Conservation (phyloP, 768 basidiomycete species). For the Clitopilus hobsonii region DNA sequence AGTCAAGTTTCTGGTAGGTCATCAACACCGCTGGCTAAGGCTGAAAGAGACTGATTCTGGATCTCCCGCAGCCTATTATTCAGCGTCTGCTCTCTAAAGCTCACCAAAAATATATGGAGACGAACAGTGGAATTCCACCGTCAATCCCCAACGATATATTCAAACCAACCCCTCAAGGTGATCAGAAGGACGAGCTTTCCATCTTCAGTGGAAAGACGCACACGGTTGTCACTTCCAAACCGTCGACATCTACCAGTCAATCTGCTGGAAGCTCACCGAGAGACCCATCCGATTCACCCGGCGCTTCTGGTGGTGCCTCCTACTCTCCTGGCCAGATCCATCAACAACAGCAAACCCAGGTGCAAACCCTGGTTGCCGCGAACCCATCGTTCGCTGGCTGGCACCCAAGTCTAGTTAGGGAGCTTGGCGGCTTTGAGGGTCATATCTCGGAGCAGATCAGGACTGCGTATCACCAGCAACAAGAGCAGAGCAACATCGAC, state of each 20-base stretch:
- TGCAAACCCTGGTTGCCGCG: constrained; percentile 22
- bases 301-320: not conserved
- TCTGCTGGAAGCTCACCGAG: constrained; percentile 17
- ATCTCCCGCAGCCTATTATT: constrained; percentile 52
- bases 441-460: constrained; percentile 47
- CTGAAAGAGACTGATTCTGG: too few species aligned
- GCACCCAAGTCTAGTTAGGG: constrained; percentile 53
- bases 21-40: too few species aligned
- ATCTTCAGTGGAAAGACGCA: constrained; percentile 77
- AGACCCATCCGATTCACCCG: constrained; percentile 24
- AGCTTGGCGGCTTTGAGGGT: constrained; percentile 53
- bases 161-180: constrained; percentile 37
- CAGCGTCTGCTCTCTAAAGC: constrained; percentile 59
- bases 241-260: not conserved
- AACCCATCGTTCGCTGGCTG: constrained; percentile 41
- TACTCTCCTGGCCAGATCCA: not conserved
- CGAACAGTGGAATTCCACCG: constrained; percentile 40
- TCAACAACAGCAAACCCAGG: not conserved
- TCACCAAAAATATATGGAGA: constrained; percentile 43
- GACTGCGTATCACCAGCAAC: constrained; percentile 34
- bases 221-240: constrained; percentile 29
- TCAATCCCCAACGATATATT: constrained; percentile 56
- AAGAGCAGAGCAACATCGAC: constrained; percentile 21
- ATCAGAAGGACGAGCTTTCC: constrained; percentile 62
- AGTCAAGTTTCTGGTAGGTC: constrained; percentile 61